phyloP scores from a whole-genome alignment of 2,329 filamentous ascomycete species.

The Colletotrichum destructivum region DNA sequence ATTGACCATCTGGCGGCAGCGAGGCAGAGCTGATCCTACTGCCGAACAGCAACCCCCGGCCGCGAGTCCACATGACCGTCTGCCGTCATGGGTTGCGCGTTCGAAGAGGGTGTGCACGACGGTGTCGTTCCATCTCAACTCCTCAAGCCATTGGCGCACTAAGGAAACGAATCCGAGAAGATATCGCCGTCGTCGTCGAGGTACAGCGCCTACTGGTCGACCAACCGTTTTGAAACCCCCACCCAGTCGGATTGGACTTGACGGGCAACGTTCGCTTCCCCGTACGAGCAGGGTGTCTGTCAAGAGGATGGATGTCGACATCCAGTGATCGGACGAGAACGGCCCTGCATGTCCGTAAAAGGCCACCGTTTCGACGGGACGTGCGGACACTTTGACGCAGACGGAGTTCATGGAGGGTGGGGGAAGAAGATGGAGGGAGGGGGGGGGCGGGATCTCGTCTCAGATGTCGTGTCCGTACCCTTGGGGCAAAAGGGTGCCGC shows the following conservation, averaged over 20 bases:
- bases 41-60: slow-evolving; percentile 28
- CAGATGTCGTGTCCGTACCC: slow-evolving; percentile 12
- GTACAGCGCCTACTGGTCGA: slow-evolving; percentile 11
- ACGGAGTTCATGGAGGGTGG: slow-evolving; percentile 3
- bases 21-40: slow-evolving; percentile 29
- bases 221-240: slow-evolving; percentile 18
- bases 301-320: neutral
- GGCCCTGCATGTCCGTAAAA: slow-evolving; percentile 7
- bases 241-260: neutral
- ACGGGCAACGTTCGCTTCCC: slow-evolving; percentile 14
- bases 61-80: slow-evolving; percentile 31
- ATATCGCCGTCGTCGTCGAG: slow-evolving; percentile 8
- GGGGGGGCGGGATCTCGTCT: slow-evolving; percentile 21
- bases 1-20: slow-evolving; percentile 19
- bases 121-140: neutral
- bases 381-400: slow-evolving; percentile 31
- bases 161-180: slow-evolving; percentile 11
- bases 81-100: neutral
- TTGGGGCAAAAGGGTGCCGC: slow-evolving; percentile 36
- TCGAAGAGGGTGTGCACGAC: slow-evolving; percentile 31
- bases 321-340: slow-evolving; percentile 18
- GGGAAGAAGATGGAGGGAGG: too few species aligned
- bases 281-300: neutral
- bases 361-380: slow-evolving; percentile 29
- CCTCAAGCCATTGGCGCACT: slow-evolving; percentile 28